Percentiles rank a stretch among this genome's conserved stretches.
Evolutionary conservation across 2,329 filamentous ascomycete genomes (phyloP).

Genomic region (Beauveria sp.): DNA sequence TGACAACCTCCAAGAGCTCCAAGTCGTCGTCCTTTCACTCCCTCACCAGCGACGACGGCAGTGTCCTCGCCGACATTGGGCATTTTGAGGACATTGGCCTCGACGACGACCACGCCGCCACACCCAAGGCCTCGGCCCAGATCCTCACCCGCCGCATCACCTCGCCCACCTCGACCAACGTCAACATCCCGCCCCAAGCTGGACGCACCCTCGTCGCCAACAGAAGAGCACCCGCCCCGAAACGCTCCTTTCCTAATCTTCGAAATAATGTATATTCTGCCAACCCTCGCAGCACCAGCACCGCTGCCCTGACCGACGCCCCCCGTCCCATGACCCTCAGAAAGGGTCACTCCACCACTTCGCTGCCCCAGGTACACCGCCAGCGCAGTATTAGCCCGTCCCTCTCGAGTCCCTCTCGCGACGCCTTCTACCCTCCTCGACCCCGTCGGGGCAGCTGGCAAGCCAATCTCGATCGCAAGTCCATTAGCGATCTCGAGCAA

Average conservation of each 20-base stretch:
- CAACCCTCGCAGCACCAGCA: constrained; percentile 46
- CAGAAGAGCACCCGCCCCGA: constrained; percentile 23
- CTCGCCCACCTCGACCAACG: constrained; percentile 5
- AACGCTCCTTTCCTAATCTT: constrained; percentile 38
- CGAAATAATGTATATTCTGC: constrained; percentile 37
- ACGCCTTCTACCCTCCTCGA: constrained; percentile 29
- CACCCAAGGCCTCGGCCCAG: constrained; percentile 42
- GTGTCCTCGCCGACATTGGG: constrained; percentile 61
- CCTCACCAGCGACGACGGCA: constrained; percentile 65
- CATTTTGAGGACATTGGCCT: constrained; percentile 94
- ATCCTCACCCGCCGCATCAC: constrained; percentile 29
- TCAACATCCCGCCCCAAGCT: constrained; percentile 13
- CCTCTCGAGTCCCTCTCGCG: constrained; percentile 36
- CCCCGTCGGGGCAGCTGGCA: constrained; percentile 64
- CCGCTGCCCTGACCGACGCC: constrained; percentile 27
- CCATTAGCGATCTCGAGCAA: constrained; percentile 61
- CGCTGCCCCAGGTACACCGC: constrained; percentile 30
- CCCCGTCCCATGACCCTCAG: constrained; percentile 23
- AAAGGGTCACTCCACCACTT: constrained; percentile 26
- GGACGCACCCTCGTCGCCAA: constrained; percentile 25
- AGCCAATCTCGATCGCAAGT: constrained; percentile 56
- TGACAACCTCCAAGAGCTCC: constrained; percentile 78
- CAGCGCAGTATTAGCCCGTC: constrained; percentile 46
- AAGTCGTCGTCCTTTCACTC: constrained; percentile 87
- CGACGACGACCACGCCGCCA: constrained; percentile 46